phyloP scores from a whole-genome alignment of 495 filamentous ascomycete species.

The Astrothelium macrocarpum region DNA sequence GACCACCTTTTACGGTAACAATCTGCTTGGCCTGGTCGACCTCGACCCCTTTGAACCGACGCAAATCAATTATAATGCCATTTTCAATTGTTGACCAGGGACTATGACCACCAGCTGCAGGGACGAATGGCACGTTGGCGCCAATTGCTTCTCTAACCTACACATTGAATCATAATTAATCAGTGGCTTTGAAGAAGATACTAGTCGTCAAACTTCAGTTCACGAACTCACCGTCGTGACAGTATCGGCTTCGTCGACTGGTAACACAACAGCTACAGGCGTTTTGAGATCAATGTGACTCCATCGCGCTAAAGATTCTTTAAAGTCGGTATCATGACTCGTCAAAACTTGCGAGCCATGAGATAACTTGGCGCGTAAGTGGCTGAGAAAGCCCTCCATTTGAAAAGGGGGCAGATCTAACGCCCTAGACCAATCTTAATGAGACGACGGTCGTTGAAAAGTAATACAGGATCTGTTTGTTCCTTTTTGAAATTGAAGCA shows the following conservation, averaged over 20 bases:
- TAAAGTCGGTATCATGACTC: neutral
- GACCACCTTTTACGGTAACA: conserved; percentile 25
- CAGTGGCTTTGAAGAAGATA: neutral
- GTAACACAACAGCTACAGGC: neutral
- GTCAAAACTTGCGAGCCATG: neutral
- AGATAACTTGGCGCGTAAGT: neutral
- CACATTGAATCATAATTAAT: neutral
- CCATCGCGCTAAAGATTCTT: neutral
- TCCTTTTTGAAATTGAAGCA: too few species aligned
- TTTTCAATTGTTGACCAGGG: neutral
- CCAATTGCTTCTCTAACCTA: neutral
- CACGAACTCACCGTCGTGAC: neutral
- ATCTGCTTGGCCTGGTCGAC: conserved; percentile 18
- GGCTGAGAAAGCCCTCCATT: too few species aligned
- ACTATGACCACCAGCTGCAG: neutral
- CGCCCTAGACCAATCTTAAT: too few species aligned
- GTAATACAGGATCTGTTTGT: too few species aligned
- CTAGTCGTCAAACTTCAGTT: neutral
- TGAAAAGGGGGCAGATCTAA: too few species aligned
- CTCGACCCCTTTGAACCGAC: conserved; percentile 19
- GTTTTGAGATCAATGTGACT: neutral
- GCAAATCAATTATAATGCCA: conserved; percentile 33
- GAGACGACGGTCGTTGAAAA: too few species aligned
- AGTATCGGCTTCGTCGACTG: neutral
- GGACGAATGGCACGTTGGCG: neutral